Conservation (phyloP, 2,329 filamentous ascomycete genomes). For the Trichoderma semiorbis region DNA sequence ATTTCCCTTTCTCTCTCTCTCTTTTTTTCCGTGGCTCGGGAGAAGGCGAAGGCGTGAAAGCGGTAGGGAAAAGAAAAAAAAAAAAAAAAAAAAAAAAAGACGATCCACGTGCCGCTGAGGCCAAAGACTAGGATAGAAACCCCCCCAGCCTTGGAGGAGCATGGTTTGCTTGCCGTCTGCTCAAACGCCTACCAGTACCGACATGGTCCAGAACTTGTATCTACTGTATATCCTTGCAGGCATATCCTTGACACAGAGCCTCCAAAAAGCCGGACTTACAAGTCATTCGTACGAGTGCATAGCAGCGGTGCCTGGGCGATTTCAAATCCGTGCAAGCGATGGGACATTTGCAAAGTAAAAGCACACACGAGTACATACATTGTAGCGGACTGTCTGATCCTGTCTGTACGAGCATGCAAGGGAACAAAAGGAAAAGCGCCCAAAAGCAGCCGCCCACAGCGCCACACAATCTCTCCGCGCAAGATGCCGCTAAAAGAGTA, state of each 20-base stretch:
- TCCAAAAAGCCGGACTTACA: background rate
- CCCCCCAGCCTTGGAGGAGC: background rate
- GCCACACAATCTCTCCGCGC: background rate
- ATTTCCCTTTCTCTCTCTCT: background rate
- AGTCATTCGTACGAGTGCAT: background rate
- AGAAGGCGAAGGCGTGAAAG: background rate
- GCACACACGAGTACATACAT: background rate
- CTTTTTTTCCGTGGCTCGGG: background rate
- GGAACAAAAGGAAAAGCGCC: background rate
- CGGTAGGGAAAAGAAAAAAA: background rate
- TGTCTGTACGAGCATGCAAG: background rate
- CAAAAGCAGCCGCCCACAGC: background rate
- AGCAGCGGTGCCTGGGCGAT: background rate
- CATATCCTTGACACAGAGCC: constrained; percentile 5
- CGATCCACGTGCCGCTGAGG: background rate
- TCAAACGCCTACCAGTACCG: background rate
- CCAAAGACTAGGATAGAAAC: background rate
- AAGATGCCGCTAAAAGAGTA: background rate
- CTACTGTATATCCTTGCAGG: background rate
- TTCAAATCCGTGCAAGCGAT: background rate
- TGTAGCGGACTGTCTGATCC: background rate
- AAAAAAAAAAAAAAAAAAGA: background rate
- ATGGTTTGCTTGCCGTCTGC: background rate
- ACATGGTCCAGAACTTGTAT: background rate
- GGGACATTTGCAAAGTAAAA: background rate